These are phyloP conservation scores for Collybiopsis luxurians DNA, from an alignment of 768 basidiomycete species.

Conservation along the genomic window DNA sequence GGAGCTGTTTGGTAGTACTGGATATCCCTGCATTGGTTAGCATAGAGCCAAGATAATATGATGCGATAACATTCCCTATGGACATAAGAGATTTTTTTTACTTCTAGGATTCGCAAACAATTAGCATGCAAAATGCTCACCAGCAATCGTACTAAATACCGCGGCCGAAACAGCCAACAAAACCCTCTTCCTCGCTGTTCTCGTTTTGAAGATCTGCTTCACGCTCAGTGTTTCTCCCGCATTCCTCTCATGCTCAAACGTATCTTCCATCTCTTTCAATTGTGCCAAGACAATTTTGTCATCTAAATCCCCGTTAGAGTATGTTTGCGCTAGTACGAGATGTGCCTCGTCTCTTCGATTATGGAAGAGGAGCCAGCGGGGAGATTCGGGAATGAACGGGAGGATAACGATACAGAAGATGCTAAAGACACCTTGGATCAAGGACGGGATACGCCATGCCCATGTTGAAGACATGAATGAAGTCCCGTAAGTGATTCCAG, in stretches of 20 bases:
- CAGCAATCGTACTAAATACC: conserved; percentile 22
- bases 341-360: conserved; percentile 26
- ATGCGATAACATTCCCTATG: conserved; percentile 20
- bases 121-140: not conserved
- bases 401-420: conserved; percentile 27
- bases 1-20: conserved; percentile 17
- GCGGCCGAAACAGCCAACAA: conserved; percentile 16
- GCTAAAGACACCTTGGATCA: conserved; percentile 28
- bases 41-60: conserved; percentile 20
- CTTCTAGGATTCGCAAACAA: not conserved
- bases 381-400: conserved; percentile 36
- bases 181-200: conserved; percentile 18
- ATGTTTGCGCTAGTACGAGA: conserved; percentile 25
- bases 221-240: conserved; percentile 14
- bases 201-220: conserved; percentile 17
- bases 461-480: conserved; percentile 25
- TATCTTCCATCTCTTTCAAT: conserved; percentile 31
- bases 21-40: conserved; percentile 18
- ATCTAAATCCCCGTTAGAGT: conserved; percentile 22
- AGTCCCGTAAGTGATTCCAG: conserved; percentile 25
- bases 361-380: conserved; percentile 34
- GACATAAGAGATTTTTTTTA: no score
- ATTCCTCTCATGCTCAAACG: conserved; percentile 27
- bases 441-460: conserved; percentile 30
- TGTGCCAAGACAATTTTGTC: conserved; percentile 25